Evolutionary conservation across 2,329 filamentous ascomycete genomes (phyloP).

Genomic region (Alternaria sp.): DNA sequence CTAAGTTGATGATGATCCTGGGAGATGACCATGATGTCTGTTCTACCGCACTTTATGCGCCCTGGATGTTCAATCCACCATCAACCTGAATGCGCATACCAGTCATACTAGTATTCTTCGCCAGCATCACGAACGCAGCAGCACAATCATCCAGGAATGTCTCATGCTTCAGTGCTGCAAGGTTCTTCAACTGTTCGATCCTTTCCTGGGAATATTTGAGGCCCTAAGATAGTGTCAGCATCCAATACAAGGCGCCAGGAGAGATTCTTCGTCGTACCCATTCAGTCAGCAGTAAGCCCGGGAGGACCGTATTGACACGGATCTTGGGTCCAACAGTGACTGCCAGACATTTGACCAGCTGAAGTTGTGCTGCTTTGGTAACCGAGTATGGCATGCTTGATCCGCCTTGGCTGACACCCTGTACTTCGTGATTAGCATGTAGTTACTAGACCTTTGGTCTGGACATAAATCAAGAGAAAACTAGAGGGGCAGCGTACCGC

Average conservation of each 20-base stretch:
- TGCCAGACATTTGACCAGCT: slow-evolving; percentile 73
- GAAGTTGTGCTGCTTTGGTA: slow-evolving; percentile 77
- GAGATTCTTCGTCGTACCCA: slow-evolving; percentile 35
- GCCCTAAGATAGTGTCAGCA: slow-evolving; percentile 52
- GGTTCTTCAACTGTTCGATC: slow-evolving; percentile 63
- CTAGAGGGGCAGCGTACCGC: slow-evolving; percentile 55
- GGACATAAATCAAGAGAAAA: neutral
- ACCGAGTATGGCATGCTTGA: slow-evolving; percentile 77
- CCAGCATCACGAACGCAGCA: slow-evolving; percentile 64
- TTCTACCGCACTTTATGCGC: slow-evolving; percentile 8
- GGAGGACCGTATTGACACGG: slow-evolving; percentile 71
- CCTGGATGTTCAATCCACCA: slow-evolving; percentile 47
- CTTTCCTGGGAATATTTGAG: slow-evolving; percentile 66
- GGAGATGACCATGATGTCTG: neutral
- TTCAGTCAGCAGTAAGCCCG: slow-evolving; percentile 70
- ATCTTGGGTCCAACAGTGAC: slow-evolving; percentile 69
- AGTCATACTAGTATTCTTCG: slow-evolving; percentile 63
- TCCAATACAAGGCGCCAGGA: neutral
- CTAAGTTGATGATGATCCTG: neutral
- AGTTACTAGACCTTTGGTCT: neutral
- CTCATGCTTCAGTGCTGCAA: slow-evolving; percentile 67
- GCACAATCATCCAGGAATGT: slow-evolving; percentile 64
- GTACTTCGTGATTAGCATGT: neutral
- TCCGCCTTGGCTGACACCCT: slow-evolving; percentile 62
- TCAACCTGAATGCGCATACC: slow-evolving; percentile 57